Percentiles rank a stretch among this genome's conserved stretches.
phyloP scores from a whole-genome alignment of 305 asterid species.

The Fraxinus xanthoxyloides region DNA sequence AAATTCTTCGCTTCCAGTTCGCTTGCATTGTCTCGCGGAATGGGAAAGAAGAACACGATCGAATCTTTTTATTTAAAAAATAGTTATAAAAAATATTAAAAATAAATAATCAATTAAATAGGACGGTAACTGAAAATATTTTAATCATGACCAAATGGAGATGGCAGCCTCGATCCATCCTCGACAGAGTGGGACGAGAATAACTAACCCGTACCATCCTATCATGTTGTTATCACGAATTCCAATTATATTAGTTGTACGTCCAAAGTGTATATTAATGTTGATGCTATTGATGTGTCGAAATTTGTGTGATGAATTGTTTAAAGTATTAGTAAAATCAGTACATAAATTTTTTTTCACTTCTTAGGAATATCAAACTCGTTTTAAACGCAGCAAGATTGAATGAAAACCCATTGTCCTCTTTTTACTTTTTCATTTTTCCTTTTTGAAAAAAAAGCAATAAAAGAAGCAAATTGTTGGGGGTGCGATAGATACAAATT shows the following conservation, averaged over 20 bases:
- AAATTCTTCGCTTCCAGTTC: background rate
- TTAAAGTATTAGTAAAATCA: background rate
- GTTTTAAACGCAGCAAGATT: background rate
- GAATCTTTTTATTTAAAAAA: background rate
- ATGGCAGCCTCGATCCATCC: background rate
- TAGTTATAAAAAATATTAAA: background rate
- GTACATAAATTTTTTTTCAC: too few species aligned
- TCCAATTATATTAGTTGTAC: background rate
- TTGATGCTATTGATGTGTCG: background rate
- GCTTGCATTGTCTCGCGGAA: background rate
- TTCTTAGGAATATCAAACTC: too few species aligned
- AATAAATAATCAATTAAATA: background rate
- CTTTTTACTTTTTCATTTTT: constrained; percentile 19
- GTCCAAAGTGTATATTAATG: too few species aligned
- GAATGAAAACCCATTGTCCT: background rate
- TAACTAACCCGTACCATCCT: background rate
- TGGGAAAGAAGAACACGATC: background rate
- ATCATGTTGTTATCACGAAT: background rate
- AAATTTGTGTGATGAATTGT: too few species aligned
- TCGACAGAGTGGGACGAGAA: background rate
- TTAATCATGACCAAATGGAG: background rate
- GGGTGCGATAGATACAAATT: constrained; percentile 16
- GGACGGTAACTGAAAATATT: background rate
- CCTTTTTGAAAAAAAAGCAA: constrained; percentile 4
- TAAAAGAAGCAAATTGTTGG: constrained; percentile 14